Evolutionary conservation across 805 yeast species (phyloP), one percentile per base, ranked within the genome.

Genomic region (Vanderwaltozyma polyspora): DNA sequence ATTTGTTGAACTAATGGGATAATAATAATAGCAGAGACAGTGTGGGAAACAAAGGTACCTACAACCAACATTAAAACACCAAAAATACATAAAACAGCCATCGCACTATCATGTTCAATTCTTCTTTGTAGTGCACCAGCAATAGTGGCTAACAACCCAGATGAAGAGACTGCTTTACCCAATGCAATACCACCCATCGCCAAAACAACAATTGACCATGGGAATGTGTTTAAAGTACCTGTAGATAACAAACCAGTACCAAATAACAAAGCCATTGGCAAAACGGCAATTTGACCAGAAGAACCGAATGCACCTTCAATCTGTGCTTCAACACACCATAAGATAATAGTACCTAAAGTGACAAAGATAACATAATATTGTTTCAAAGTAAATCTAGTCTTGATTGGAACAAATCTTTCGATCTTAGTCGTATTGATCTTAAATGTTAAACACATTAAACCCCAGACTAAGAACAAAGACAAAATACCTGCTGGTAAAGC

Each of bases 161-260:
- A 85, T 3, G 93, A 79, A 2, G 94, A 76, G 4, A 89, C 96
- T 1, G 94, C 94, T 50, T 82, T 82, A 45, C 98, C 98, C 32
- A 89, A 66, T 1, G 95, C 91, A 35, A 89, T 70, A 45, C 97
- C 96, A 26, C 98, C 98, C 97, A 89, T 89, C 9, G 97, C 96
- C 40, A 89, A 66, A 29, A 87, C 75, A 16, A 91, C 93, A 50
- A 91, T 89, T 4, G 93, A 81, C 98, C 98, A 89, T 19, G 95
- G 84, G 59, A 89, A 89, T 53, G 84, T 82, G 59, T 89, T 87
- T 55, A 89, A 79, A 55, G 91, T 97, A 30, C 83, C 82, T 1
- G 87, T 76, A 5, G 82, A 68, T 40, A 89, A 62, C 23, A 87
- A 56, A 1, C 95, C 95, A 0, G 95, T 74, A 13, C 95, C 97